Percentiles rank a stretch among this genome's conserved stretches.
Evolutionary conservation across 345 rosid species (phyloP).

Genomic region (Cardamine occulta): DNA sequence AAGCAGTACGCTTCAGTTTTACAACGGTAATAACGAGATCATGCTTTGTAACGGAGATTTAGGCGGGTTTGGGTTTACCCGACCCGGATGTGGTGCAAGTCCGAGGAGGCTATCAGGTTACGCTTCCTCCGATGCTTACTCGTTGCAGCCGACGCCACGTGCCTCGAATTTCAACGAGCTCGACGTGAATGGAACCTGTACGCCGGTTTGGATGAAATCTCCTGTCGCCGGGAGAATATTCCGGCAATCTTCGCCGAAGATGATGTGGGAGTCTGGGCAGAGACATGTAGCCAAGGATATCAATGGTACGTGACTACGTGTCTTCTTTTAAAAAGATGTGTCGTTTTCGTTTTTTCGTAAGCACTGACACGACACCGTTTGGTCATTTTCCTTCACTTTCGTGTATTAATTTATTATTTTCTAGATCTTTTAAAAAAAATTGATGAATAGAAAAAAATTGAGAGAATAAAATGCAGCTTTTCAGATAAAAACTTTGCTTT

Average conservation of each 20-base stretch:
- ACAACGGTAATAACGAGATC: conserved; percentile 49
- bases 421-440: neutral
- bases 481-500: conserved; percentile 28
- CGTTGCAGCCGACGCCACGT: conserved; percentile 57
- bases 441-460: conserved; percentile 32
- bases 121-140: conserved; percentile 81
- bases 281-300: conserved; percentile 58
- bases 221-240: conserved; percentile 54
- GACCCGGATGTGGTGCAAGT: conserved; percentile 56
- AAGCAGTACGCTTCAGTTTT: conserved; percentile 51
- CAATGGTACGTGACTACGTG: conserved; percentile 42
- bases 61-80: conserved; percentile 56
- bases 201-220: conserved; percentile 48
- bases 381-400: conserved; percentile 27
- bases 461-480: conserved; percentile 28
- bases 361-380: conserved; percentile 48
- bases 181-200: conserved; percentile 41
- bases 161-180: conserved; percentile 55
- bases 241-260: conserved; percentile 82
- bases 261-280: conserved; percentile 40
- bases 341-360: conserved; percentile 26
- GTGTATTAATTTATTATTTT: neutral
- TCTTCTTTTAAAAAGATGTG: conserved; percentile 28
- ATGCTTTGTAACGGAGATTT: conserved; percentile 57
- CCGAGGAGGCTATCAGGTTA: conserved; percentile 58